Conservation (phyloP, 352 stramenopile species). For the Saprolegnia parasitica region DNA sequence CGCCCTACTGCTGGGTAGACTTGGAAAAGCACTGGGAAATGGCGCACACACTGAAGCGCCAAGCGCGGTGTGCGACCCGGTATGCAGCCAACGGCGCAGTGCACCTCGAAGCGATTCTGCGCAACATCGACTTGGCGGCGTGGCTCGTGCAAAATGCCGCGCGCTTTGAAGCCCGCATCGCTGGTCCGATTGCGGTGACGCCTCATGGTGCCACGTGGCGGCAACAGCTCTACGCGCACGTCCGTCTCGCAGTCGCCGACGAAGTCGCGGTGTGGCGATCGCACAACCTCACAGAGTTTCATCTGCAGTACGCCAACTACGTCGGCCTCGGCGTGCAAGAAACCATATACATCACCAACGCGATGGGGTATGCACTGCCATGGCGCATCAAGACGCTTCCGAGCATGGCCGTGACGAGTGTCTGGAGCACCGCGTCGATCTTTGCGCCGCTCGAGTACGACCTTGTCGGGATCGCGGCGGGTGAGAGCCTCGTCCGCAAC, state of each 20-base stretch:
- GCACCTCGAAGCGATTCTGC: slow-evolving; percentile 22
- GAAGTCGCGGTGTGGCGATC: slow-evolving; percentile 2
- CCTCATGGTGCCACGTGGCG: background rate
- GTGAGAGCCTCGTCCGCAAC: slow-evolving; percentile 1
- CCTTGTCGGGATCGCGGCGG: background rate
- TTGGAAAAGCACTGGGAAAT: slow-evolving; percentile 17
- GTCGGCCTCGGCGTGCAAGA: slow-evolving; percentile 2
- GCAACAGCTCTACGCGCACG: background rate
- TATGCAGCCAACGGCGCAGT: slow-evolving; percentile 11
- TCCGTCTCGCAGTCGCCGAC: background rate
- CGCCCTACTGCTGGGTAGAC: slow-evolving; percentile 25
- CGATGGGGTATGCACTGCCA: background rate
- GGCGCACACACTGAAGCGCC: slow-evolving; percentile 6
- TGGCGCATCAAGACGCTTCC: slow-evolving; percentile 11
- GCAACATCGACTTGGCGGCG: slow-evolving; percentile 22
- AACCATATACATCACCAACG: slow-evolving; percentile 18
- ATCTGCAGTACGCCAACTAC: slow-evolving; percentile 19
- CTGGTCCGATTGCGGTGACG: background rate
- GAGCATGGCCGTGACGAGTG: background rate
- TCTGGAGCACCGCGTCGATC: background rate
- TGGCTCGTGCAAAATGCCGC: background rate
- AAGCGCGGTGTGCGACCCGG: background rate
- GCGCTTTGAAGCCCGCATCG: background rate
- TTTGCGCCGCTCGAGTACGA: slow-evolving; percentile 4
- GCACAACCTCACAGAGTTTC: slow-evolving; percentile 1